These are phyloP conservation scores for Xylariaceae sp. DNA, from an alignment of 2,329 filamentous ascomycete genomes.

Conservation along the genomic window DNA sequence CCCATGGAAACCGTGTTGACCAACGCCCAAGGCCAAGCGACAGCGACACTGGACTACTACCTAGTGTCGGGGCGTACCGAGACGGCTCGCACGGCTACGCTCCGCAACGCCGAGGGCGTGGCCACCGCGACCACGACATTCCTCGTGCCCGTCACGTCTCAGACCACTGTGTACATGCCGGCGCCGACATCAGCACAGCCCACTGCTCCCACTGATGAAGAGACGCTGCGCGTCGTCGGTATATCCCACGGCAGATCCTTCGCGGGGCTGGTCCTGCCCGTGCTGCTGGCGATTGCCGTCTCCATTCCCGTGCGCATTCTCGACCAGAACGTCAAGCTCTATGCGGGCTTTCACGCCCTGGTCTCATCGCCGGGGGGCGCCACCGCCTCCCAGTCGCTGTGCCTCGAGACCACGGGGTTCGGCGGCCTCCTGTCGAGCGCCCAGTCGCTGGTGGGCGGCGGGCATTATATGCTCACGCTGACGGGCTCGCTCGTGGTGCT, in stretches of 20 bases:
- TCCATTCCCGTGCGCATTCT: conserved; percentile 30
- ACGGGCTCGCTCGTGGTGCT: conserved; percentile 28
- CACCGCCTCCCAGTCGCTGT: conserved; percentile 32
- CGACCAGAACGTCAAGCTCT: conserved; percentile 28
- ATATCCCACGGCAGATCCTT: conserved; percentile 27
- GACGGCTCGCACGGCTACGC: conserved; percentile 6
- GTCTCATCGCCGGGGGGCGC: conserved; percentile 28
- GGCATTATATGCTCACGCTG: conserved; percentile 20
- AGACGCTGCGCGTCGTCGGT: conserved; percentile 7
- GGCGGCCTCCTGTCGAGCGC: conserved; percentile 28
- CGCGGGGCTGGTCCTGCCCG: conserved; percentile 28
- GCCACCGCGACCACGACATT: conserved; percentile 12
- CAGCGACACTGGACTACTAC: conserved; percentile 15
- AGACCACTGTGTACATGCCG: conserved; percentile 4
- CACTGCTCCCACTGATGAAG: conserved; percentile 4
- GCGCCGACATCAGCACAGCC: conserved; percentile 10
- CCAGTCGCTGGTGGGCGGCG: conserved; percentile 26
- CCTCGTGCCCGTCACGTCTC: conserved; percentile 12
- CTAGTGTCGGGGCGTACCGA: conserved; percentile 10
- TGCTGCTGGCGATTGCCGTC: conserved; percentile 26
- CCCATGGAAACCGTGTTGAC: conserved; percentile 11
- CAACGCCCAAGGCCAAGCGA: conserved; percentile 15
- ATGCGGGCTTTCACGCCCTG: conserved; percentile 36
- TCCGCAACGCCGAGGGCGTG: conserved; percentile 9
- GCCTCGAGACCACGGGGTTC: conserved; percentile 32